These are phyloP conservation scores for Xylariaceae sp. DNA, from an alignment of 2,329 filamentous ascomycete species.

Conservation along the genomic window DNA sequence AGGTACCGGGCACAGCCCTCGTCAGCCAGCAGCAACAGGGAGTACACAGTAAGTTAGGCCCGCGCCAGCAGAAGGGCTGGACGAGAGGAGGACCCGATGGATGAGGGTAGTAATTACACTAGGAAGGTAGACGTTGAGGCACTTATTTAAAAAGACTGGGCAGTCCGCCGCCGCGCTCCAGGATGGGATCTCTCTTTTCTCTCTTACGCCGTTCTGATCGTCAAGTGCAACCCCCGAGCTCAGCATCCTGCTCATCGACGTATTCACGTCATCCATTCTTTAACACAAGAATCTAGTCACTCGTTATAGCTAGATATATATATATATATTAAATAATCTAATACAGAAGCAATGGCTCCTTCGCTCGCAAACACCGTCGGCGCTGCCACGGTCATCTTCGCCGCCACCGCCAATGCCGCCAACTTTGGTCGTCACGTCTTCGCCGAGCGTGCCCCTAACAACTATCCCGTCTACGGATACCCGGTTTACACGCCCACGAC, in stretches of 20 bases:
- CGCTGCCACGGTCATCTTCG: constrained; percentile 28
- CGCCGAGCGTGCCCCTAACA: constrained; percentile 5
- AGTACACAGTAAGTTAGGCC: no score
- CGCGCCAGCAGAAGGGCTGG: background rate
- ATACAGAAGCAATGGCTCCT: constrained; percentile 34
- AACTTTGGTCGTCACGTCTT: constrained; percentile 1
- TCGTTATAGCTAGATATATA: constrained; percentile 21
- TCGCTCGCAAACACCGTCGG: constrained; percentile 35
- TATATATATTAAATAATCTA: no score
- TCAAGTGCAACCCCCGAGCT: constrained; percentile 25
- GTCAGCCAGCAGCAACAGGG: no score
- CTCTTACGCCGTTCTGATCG: constrained; percentile 19
- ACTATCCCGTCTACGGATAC: constrained; percentile 12
- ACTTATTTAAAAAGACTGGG: constrained; percentile 10
- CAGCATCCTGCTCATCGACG: constrained; percentile 37
- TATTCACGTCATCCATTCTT: constrained; percentile 41
- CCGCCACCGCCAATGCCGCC: constrained; percentile 14
- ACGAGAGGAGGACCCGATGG: background rate
- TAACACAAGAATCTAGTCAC: constrained; percentile 24
- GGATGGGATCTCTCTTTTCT: constrained; percentile 8
- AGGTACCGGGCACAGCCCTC: background rate
- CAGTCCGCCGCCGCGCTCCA: constrained; percentile 3
- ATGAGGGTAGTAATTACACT: constrained; percentile 2
- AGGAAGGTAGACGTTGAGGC: constrained; percentile 9
- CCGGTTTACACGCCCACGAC: constrained; percentile 5